Base-by-base conservation (phyloP, 257 asterid genomes). In the Fraxinus americana region DNA sequence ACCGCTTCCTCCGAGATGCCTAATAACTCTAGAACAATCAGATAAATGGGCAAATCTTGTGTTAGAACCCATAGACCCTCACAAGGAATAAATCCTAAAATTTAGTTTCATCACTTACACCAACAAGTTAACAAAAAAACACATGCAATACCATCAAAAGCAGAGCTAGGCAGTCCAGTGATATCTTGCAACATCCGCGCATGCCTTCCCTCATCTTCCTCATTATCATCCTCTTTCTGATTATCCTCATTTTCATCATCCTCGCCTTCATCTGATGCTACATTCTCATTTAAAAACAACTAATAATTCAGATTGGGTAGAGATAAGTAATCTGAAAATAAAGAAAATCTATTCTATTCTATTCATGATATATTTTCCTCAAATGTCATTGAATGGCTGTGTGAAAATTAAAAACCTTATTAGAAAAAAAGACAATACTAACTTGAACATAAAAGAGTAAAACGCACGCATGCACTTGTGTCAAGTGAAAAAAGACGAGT, bases 141-240 rank as follows among this genome's bases (percentile, higher is more conserved):
- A 59, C 23, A 57, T 48, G 23, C 67, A 75, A 21, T 87, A 93
- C 98, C 97, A 84, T 76, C 90, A 78, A 95, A 93, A 67, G 96
- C 88, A 77, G 88, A 90, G 83, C 84, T 78, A 1, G 99, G 90
- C 78, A 92, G 94, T 77, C 97, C 97, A 71, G 99, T 93, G 73
- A 95, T 85, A 43, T 75, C 86, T 83, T 90, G 90, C 90, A 95
- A 78, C 96, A 95, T 90, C 84, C 97, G 85, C 0, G 73, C 77
- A 84, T 93, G 98, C 80, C 87, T 87, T 69, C 74, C 91, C 57
- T 82, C 90, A 30, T 88, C 92, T 36, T 88, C 86, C 13, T 83
- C 80, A 27, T 81, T 85, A 61, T 23, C 77, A 61, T 63, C 69
- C 14, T 63, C 67, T 8, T 25, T 27, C 69, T 25, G 69, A 23